Conservation (phyloP, 2,329 filamentous ascomycete genomes). For the Fusarium graminum region DNA sequence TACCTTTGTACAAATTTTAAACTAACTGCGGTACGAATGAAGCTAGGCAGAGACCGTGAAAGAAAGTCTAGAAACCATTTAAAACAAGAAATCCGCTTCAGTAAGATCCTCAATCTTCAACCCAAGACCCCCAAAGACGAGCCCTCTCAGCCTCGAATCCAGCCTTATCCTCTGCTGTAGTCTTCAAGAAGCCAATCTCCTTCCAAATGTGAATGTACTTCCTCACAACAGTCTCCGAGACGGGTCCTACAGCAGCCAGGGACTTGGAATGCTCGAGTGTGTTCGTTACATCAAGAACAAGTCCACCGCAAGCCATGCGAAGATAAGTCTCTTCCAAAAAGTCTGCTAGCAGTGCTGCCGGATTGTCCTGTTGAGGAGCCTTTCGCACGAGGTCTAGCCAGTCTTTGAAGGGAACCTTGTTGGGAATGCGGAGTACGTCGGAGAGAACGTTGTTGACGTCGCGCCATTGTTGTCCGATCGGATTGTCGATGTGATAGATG, state of each 20-base stretch:
- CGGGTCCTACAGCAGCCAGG: constrained; percentile 16
- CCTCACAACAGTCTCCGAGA: constrained; percentile 28
- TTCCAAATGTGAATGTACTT: constrained; percentile 46
- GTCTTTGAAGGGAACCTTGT: constrained; percentile 20
- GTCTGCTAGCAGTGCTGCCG: constrained; percentile 13
- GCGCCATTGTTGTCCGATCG: constrained; percentile 35
- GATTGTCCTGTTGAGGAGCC: constrained; percentile 35
- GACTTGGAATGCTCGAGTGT: constrained; percentile 37
- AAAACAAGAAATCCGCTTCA: background rate
- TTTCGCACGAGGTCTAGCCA: constrained; percentile 29
- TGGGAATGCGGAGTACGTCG: constrained; percentile 17
- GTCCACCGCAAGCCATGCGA: constrained; percentile 32
- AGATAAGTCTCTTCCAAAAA: constrained; percentile 29
- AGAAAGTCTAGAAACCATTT: background rate
- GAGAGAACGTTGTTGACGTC: constrained; percentile 35
- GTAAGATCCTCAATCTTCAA: background rate
- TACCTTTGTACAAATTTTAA: too few relatives aligned
- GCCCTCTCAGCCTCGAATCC: constrained; percentile 31
- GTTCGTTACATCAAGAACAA: constrained; percentile 23
- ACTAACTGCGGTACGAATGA: too few relatives aligned
- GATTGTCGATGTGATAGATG: constrained; percentile 35
- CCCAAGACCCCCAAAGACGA: constrained; percentile 27
- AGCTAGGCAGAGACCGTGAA: background rate
- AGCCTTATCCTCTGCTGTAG: constrained; percentile 29
- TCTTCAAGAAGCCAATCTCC: constrained; percentile 43